Evolutionary conservation across 129 eudicot species (phyloP).

Genomic region (Arctium minus): DNA sequence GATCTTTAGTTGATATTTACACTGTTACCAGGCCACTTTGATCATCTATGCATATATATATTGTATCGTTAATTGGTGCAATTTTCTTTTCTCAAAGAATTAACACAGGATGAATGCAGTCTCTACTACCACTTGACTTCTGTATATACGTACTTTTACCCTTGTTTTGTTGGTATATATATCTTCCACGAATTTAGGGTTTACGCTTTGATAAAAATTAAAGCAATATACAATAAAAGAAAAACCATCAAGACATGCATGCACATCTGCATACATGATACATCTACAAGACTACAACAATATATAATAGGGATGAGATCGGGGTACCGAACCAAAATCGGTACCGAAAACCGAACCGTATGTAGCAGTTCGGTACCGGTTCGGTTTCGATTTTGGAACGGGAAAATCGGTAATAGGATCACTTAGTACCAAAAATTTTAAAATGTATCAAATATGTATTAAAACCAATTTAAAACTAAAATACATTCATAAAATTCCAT

Average conservation of each 20-base stretch:
- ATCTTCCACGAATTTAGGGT: not conserved
- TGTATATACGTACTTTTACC: not conserved
- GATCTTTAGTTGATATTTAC: conserved; percentile 24
- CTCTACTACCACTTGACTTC: not conserved
- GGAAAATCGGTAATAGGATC: too few species aligned
- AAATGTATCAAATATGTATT: too few species aligned
- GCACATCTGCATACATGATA: not conserved
- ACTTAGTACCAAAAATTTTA: too few species aligned
- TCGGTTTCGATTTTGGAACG: too few species aligned
- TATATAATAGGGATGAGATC: too few species aligned
- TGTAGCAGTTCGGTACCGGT: too few species aligned
- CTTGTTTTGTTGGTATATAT: not conserved
- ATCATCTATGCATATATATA: not conserved
- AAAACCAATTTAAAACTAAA: too few species aligned
- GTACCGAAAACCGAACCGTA: too few species aligned
- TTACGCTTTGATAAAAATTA: not conserved
- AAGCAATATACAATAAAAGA: not conserved
- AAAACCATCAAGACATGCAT: not conserved
- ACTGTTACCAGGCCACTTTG: conserved; percentile 6
- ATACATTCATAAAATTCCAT: too few species aligned
- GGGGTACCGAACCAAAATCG: too few species aligned
- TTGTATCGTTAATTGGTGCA: not conserved
- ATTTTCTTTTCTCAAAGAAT: not conserved
- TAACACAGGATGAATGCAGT: not conserved
- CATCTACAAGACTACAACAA: too few species aligned